phyloP scores from a whole-genome alignment of 2,329 filamentous ascomycete species.

The Colletotrichum coccodes region DNA sequence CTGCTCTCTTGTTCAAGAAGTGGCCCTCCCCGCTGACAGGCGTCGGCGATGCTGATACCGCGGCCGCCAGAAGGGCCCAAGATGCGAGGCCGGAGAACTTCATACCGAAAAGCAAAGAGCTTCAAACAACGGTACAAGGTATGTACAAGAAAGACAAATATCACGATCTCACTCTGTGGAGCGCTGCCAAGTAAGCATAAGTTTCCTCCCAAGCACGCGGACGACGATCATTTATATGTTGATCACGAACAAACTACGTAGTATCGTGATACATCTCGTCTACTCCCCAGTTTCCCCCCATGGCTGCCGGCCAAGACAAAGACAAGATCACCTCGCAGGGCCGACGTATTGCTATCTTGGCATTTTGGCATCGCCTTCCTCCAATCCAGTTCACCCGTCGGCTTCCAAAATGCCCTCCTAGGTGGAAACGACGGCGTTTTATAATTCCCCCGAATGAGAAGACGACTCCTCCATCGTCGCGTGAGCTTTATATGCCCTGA shows the following conservation, averaged over 20 bases:
- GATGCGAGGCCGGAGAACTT: constrained; percentile 8
- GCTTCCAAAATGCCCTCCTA: not conserved
- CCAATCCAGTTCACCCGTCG: not conserved
- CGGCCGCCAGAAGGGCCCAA: constrained; percentile 16
- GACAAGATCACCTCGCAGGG: not conserved
- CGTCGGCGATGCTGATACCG: constrained; percentile 18
- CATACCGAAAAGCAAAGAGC: not conserved
- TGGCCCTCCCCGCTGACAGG: not conserved
- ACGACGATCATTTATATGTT: constrained; percentile 1
- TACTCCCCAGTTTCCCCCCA: not conserved
- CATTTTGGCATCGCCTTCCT: not conserved
- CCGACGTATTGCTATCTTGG: not conserved
- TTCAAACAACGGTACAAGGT: not conserved
- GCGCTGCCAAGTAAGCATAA: not conserved
- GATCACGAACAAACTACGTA: not conserved
- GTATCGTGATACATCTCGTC: not conserved
- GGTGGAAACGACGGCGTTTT: not conserved
- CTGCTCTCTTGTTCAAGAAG: constrained; percentile 22
- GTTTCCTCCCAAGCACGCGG: not conserved
- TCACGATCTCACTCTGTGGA: not conserved
- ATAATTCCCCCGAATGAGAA: constrained; percentile 15
- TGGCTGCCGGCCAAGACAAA: not conserved
- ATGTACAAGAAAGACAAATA: not conserved
- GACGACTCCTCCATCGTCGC: not conserved
- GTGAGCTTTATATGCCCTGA: not conserved